Base-by-base conservation (phyloP, 75 land plant species). In the Pinus albicaulis region DNA sequence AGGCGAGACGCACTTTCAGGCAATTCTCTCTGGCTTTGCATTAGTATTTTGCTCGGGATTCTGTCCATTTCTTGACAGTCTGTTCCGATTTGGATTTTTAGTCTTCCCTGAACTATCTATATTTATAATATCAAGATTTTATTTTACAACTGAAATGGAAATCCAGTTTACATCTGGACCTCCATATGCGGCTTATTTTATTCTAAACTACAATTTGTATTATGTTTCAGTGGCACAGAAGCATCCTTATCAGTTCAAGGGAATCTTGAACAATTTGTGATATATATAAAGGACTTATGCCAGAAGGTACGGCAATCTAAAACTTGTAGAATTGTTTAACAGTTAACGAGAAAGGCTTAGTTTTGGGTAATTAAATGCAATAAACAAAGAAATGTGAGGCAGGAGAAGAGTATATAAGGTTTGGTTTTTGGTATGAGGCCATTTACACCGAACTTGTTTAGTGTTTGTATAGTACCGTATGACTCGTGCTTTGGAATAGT, bases 181-280 rank as follows among this genome's bases (percentile, higher is more conserved):
- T 31, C 20, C 26, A 12, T 14, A 16, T 64, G n/a, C 38, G 19
- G n/a, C 68, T 64, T 28, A 64, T 64, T 64, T 5, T 64, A 6
- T 64, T 11, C 6, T 64, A 22, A 31, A 64, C 28, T 64, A 36
- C 20, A 48, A 48, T 48, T 48, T 10, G 53, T 64, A 5, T 16
- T 64, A 64, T 31, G 68, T 64, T 64, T 64, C 19, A 64, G 68
- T 31, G 68, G 68, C 38, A 64, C 68, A 31, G 68, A 64, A 2
- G 38, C 41, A 64, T 28, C 68, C 20, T 64, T 64, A 28, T 64
- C 68, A 64, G n/a, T 64, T 64, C 68, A 64, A 64, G 68, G 38
- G 41, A 64, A 64, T 64, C 41, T 64, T 64, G 68, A 64, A 64
- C 38, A 64, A 64, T 64, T 64, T 64, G 34, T 64, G 28, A 1